Percentiles rank a stretch among this genome's conserved stretches.
These are phyloP conservation scores for Fusarium kyushuense DNA, from an alignment of 2,329 filamentous ascomycete species.

Conservation along the genomic window DNA sequence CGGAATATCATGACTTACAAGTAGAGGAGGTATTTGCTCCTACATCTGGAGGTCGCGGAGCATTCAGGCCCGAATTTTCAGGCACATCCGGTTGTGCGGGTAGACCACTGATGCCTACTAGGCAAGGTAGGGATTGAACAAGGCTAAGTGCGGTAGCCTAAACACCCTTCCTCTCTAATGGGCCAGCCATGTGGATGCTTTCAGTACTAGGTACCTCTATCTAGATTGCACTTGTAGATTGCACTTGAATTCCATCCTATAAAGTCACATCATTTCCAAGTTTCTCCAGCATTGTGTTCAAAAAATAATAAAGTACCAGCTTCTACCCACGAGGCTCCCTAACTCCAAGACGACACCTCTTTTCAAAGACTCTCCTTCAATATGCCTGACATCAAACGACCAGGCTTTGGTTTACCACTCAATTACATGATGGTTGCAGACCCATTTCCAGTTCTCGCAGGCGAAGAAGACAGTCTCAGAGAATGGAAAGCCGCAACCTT, in stretches of 20 bases:
- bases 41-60: too few relatives aligned
- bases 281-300: background rate
- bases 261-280: background rate
- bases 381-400: conserved; percentile 33
- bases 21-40: too few relatives aligned
- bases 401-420: conserved; percentile 48
- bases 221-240: too few relatives aligned
- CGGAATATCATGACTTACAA: too few relatives aligned
- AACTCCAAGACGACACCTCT: too few relatives aligned
- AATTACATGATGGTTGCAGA: conserved; percentile 2
- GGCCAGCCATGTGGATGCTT: too few relatives aligned
- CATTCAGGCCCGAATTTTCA: too few relatives aligned
- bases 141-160: background rate
- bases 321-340: too few relatives aligned
- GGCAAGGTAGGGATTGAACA: background rate
- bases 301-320: background rate
- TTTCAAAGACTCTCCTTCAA: background rate
- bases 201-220: too few relatives aligned
- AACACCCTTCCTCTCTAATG: background rate
- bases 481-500: conserved; percentile 48
- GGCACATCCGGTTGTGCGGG: too few relatives aligned
- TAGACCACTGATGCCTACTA: too few relatives aligned
- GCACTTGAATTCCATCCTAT: background rate
- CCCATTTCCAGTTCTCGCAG: conserved; percentile 43
- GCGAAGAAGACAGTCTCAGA: background rate